Conservation (phyloP, 805 yeast genomes). For the Myxozyma melibiosi region DNA sequence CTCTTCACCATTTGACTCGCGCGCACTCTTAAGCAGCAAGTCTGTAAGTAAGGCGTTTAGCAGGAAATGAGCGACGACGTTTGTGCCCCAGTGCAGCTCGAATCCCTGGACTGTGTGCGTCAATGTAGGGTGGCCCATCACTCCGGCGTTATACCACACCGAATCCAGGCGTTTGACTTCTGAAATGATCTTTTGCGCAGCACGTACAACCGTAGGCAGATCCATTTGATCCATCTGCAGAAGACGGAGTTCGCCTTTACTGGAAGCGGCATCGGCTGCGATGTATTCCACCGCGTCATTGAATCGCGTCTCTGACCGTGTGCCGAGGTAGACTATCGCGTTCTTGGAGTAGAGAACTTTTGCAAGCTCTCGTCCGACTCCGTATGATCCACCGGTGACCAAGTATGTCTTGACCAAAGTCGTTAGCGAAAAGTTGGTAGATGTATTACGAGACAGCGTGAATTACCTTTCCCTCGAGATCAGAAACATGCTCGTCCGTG, state of each 20-base stretch:
- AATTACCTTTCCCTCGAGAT: conserved; percentile 41
- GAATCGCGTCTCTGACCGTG: conserved; percentile 18
- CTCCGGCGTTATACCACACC: conserved; percentile 50
- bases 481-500: conserved; percentile 42
- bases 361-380: conserved; percentile 28
- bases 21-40: conserved; percentile 44
- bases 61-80: conserved; percentile 50
- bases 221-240: conserved; percentile 33
- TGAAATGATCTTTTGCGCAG: conserved; percentile 39
- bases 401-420: conserved; percentile 11
- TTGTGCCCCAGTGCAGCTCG: conserved; percentile 52
- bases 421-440: no score
- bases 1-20: conserved; percentile 2
- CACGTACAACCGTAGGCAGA: conserved; percentile 43
- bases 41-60: conserved; percentile 48
- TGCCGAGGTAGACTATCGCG: conserved; percentile 28
- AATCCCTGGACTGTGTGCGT: conserved; percentile 48
- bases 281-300: conserved; percentile 20
- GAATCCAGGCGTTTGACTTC: conserved; percentile 42
- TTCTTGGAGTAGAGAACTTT: conserved; percentile 18
- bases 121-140: conserved; percentile 40
- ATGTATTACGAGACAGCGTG: background rate
- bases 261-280: background rate
- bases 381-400: conserved; percentile 27
- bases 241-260: conserved; percentile 17